Evolutionary conservation across 169 alveolate species (phyloP).

Genomic region (Plasmodium vivax): DNA sequence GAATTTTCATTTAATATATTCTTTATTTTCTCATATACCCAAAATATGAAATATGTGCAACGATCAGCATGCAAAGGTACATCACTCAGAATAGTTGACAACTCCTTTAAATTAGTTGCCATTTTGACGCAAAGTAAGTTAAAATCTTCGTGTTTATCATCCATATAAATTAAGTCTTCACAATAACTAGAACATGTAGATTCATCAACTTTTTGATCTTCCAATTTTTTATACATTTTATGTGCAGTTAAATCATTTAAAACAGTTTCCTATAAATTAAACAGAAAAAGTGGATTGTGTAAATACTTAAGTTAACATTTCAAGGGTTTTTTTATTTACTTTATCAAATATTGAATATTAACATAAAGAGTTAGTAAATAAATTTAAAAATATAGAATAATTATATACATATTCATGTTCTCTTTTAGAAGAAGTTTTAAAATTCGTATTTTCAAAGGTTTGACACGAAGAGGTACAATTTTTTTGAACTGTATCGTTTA

Average conservation of each 20-base stretch:
- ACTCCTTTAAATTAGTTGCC: no score
- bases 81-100: neutral
- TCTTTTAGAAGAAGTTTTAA: no score
- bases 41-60: neutral
- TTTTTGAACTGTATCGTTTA: no score
- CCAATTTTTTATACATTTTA: neutral
- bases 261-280: neutral
- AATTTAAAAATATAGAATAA: no score
- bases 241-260: neutral
- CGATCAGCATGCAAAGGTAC: neutral
- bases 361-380: no score
- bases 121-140: no score
- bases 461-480: no score
- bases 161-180: neutral
- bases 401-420: no score
- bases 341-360: neutral
- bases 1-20: neutral
- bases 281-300: neutral
- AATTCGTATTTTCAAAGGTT: no score
- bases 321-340: neutral
- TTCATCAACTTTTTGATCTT: neutral
- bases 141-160: neutral
- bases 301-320: neutral
- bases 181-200: neutral
- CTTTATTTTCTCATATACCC: neutral